These are phyloP conservation scores for Rhytidhysteron rufulum DNA, from an alignment of 2,329 filamentous ascomycete genomes.

Conservation along the genomic window DNA sequence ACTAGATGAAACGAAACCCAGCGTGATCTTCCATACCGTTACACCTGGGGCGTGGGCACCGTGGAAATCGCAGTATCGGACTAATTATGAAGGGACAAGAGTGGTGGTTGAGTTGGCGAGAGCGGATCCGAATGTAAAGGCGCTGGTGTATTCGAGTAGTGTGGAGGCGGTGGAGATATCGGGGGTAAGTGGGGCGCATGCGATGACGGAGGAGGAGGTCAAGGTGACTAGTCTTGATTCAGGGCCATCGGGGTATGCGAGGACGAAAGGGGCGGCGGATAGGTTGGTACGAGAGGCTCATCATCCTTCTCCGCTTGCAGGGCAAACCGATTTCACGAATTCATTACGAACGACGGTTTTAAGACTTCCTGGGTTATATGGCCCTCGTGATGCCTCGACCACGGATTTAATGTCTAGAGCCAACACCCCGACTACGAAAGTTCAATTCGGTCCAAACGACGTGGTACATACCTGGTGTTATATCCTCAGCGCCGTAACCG, in stretches of 20 bases:
- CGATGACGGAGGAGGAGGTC: background rate
- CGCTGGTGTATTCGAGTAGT: background rate
- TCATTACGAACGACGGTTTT: background rate
- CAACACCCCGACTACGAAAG: constrained; percentile 4
- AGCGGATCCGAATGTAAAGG: background rate
- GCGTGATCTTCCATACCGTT: constrained; percentile 3
- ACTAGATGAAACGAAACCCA: background rate
- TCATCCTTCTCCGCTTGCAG: background rate
- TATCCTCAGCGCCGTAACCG: constrained; percentile 9
- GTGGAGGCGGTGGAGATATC: background rate
- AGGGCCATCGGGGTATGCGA: background rate
- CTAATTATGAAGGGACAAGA: background rate
- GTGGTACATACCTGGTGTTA: constrained; percentile 9
- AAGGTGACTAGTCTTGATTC: background rate
- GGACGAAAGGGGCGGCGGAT: constrained; percentile 1
- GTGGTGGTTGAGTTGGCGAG: background rate
- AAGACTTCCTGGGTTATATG: background rate
- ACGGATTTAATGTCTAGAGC: background rate
- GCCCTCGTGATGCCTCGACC: background rate
- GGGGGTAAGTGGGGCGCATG: background rate
- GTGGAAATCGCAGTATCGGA: background rate
- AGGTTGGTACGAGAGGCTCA: background rate
- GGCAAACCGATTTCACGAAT: background rate
- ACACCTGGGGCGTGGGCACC: background rate
- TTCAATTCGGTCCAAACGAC: constrained; percentile 13